Percentiles rank a stretch among this genome's conserved stretches.
phyloP scores from a whole-genome alignment of 768 basidiomycete species.

The Cystofilobasidium ferigula region DNA sequence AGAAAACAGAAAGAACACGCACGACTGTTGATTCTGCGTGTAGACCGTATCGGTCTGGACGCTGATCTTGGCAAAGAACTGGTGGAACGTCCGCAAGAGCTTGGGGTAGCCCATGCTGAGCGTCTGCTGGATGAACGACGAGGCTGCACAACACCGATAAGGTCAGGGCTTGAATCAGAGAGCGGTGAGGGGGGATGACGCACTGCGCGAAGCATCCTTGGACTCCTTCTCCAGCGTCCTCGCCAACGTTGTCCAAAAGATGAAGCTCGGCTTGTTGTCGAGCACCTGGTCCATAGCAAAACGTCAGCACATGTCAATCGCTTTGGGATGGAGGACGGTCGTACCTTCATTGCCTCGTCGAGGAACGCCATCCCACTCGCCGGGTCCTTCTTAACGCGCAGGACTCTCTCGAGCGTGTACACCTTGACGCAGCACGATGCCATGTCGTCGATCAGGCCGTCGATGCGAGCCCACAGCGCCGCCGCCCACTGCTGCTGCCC shows the following conservation, averaged over 20 bases:
- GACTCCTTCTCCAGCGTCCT: constrained; percentile 70
- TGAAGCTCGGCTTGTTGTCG: constrained; percentile 80
- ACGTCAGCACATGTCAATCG: background rate
- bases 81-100: constrained; percentile 81
- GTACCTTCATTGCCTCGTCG: constrained; percentile 85
- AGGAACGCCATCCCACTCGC: constrained; percentile 66
- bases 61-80: constrained; percentile 89
- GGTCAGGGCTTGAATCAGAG: too few relatives aligned
- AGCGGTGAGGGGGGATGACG: background rate
- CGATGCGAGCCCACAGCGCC: constrained; percentile 69
- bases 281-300: constrained; percentile 48
- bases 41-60: constrained; percentile 94
- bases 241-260: constrained; percentile 78
- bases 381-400: constrained; percentile 76
- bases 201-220: constrained; percentile 69
- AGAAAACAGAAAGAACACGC: constrained; percentile 24
- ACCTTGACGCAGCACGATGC: constrained; percentile 84
- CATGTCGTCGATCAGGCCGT: constrained; percentile 76
- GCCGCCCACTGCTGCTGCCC: constrained; percentile 66
- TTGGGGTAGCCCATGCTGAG: constrained; percentile 75
- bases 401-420: constrained; percentile 86
- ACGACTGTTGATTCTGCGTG: constrained; percentile 74
- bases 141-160: too few relatives aligned
- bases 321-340: constrained; percentile 14
- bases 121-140: constrained; percentile 81